Evolutionary conservation across 1,284 basidiomycete species (phyloP).

Genomic region (Agroathelia rolfsii): DNA sequence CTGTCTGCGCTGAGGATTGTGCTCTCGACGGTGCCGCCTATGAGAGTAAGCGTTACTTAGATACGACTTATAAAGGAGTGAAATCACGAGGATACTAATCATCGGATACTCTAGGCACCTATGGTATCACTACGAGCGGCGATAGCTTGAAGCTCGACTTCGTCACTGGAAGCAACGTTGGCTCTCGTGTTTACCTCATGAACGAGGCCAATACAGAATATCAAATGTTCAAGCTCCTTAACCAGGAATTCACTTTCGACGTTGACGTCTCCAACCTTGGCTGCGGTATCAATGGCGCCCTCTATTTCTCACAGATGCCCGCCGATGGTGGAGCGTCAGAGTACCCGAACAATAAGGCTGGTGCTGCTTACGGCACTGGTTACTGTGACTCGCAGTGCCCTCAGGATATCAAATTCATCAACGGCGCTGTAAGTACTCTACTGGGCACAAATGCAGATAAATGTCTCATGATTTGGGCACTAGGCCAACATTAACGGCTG

Average conservation of each 20-base stretch:
- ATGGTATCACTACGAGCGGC: conserved; percentile 34
- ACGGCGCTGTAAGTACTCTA: conserved; percentile 32
- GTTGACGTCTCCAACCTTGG: conserved; percentile 46
- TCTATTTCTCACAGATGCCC: conserved; percentile 42
- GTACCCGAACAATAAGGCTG: conserved; percentile 44
- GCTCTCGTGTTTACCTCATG: conserved; percentile 49
- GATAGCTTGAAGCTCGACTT: conserved; percentile 41
- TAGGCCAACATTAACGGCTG: conserved; percentile 28
- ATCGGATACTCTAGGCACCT: conserved; percentile 26
- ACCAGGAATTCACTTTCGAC: conserved; percentile 50
- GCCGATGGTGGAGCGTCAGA: conserved; percentile 42
- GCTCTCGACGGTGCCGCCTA: conserved; percentile 34
- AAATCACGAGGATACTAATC: too few species aligned
- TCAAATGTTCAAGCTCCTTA: conserved; percentile 41
- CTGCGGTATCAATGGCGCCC: conserved; percentile 30
- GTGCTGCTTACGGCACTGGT: conserved; percentile 46
- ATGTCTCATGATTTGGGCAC: conserved; percentile 4
- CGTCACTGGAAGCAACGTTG: conserved; percentile 41
- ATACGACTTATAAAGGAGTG: too few species aligned
- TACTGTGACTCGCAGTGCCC: conserved; percentile 54
- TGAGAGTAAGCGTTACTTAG: too few species aligned
- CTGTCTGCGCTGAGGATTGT: too few species aligned
- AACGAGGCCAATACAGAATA: conserved; percentile 29
- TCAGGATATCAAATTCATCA: conserved; percentile 45
- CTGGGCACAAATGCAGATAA: conserved; percentile 2